Conservation (phyloP, 2,329 filamentous ascomycete species). For the Phyllosticta capitalensis region DNA sequence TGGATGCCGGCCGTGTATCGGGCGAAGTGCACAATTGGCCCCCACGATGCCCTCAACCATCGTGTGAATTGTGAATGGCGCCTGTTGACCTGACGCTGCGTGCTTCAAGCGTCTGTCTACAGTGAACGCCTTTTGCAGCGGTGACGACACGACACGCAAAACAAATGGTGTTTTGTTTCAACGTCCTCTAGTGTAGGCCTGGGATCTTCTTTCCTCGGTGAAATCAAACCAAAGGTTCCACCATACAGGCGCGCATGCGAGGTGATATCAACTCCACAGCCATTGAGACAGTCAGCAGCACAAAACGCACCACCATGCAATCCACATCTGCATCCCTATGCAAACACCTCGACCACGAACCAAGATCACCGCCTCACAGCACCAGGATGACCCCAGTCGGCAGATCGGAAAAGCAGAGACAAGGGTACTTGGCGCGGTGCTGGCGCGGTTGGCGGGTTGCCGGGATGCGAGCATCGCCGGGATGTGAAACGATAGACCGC, state of each 20-base stretch:
- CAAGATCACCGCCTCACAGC: not conserved
- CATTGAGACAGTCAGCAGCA: no score
- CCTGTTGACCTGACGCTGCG: not conserved
- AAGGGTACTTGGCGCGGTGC: not conserved
- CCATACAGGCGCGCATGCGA: not conserved
- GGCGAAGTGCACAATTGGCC: not conserved
- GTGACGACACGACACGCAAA: not conserved
- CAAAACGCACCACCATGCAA: no score
- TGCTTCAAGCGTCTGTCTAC: not conserved
- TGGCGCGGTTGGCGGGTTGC: not conserved
- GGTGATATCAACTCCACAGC: no score
- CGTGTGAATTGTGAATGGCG: no score
- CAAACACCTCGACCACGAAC: not conserved
- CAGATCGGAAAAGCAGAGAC: not conserved
- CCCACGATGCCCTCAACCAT: no score
- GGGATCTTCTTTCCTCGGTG: no score
- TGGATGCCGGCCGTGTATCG: not conserved
- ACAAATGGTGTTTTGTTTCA: not conserved
- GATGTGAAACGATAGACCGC: not conserved
- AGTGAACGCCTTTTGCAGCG: not conserved
- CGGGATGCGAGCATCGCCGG: not conserved
- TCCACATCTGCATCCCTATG: no score
- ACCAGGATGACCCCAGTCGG: not conserved
- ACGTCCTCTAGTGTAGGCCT: not conserved
- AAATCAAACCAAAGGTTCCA: no score